Conservation (phyloP, 495 filamentous ascomycete species). For the Aspergillus carlsbadensis region DNA sequence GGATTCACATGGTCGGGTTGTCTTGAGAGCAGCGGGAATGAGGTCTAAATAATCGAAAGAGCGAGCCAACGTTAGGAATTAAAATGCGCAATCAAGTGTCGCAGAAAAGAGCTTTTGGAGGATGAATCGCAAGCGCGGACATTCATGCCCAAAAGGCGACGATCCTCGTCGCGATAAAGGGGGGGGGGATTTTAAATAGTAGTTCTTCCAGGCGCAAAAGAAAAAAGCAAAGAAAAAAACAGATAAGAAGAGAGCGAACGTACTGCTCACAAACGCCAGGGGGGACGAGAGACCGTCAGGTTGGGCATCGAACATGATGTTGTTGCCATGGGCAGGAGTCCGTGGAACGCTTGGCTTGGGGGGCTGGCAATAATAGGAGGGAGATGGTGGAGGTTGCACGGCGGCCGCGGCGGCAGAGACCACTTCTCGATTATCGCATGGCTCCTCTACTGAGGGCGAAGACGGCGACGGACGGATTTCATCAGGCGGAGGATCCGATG, state of each 20-base stretch:
- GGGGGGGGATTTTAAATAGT: conserved; percentile 9
- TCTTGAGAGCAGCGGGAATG: conserved; percentile 26
- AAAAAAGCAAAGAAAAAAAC: conserved; percentile 9
- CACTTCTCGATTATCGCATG: conserved; percentile 32
- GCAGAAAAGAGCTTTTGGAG: background rate
- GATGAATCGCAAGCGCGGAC: background rate
- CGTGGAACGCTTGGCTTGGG: conserved; percentile 18
- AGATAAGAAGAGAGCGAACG: conserved; percentile 19
- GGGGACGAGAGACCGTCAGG: conserved; percentile 32
- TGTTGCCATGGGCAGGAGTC: conserved; percentile 27
- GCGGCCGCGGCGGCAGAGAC: conserved; percentile 24
- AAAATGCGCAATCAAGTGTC: conserved; percentile 2
- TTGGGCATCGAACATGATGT: conserved; percentile 44
- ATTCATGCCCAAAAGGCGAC: background rate
- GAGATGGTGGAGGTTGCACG: conserved; percentile 24
- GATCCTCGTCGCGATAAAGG: conserved; percentile 6
- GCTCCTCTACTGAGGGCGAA: conserved; percentile 16
- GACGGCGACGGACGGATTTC: conserved; percentile 13
- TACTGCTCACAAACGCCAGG: conserved; percentile 40
- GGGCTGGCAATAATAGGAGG: conserved; percentile 12
- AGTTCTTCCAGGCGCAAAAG: background rate
- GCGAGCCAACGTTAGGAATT: conserved; percentile 9
- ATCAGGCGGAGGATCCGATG: conserved; percentile 12
- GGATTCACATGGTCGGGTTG: conserved; percentile 31
- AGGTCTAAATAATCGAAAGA: conserved; percentile 25